Evolutionary conservation across 352 stramenopile genomes (phyloP).

Genomic region (Phytophthora tentaculata): DNA sequence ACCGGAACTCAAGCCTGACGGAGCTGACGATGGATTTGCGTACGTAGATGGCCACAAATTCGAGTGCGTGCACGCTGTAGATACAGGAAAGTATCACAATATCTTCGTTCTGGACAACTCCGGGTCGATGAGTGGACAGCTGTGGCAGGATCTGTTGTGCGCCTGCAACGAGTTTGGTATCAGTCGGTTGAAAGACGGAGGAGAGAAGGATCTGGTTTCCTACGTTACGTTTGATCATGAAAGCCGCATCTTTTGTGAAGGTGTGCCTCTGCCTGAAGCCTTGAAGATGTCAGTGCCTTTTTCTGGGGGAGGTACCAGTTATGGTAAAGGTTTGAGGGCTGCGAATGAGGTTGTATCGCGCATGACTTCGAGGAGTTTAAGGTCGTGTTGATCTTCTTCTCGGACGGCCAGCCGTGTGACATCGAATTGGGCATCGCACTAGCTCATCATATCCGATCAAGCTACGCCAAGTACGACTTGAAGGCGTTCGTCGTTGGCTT

Average conservation of each 20-base stretch:
- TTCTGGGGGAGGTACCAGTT: slow-evolving; percentile 46
- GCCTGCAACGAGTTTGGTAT: slow-evolving; percentile 35
- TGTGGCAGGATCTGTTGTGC: slow-evolving; percentile 32
- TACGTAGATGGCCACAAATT: slow-evolving; percentile 44
- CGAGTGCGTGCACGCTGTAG: slow-evolving; percentile 34
- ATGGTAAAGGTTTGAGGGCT: slow-evolving; percentile 38
- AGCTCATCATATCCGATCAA: slow-evolving; percentile 45
- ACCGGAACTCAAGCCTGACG: slow-evolving; percentile 50
- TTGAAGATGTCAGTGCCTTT: slow-evolving; percentile 30
- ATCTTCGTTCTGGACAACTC: slow-evolving; percentile 53
- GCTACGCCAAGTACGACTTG: slow-evolving; percentile 64
- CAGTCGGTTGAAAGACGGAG: slow-evolving; percentile 31
- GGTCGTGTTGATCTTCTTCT: slow-evolving; percentile 41
- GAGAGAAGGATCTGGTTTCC: slow-evolving; percentile 40
- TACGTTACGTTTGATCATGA: slow-evolving; percentile 37
- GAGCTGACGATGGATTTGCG: slow-evolving; percentile 33
- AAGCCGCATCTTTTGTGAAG: slow-evolving; percentile 34
- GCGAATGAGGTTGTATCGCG: slow-evolving; percentile 70
- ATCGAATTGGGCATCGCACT: slow-evolving; percentile 39
- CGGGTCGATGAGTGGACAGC: slow-evolving; percentile 43
- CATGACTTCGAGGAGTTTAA: slow-evolving; percentile 55
- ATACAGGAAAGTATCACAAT: slow-evolving; percentile 39
- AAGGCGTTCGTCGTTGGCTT: slow-evolving; percentile 71
- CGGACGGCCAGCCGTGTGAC: slow-evolving; percentile 55
- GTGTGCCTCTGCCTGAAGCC: background rate